Percentiles rank a stretch among this genome's conserved stretches.
Evolutionary conservation across 345 rosid species (phyloP).

Genomic region (Aquilaria yunnanensis): DNA sequence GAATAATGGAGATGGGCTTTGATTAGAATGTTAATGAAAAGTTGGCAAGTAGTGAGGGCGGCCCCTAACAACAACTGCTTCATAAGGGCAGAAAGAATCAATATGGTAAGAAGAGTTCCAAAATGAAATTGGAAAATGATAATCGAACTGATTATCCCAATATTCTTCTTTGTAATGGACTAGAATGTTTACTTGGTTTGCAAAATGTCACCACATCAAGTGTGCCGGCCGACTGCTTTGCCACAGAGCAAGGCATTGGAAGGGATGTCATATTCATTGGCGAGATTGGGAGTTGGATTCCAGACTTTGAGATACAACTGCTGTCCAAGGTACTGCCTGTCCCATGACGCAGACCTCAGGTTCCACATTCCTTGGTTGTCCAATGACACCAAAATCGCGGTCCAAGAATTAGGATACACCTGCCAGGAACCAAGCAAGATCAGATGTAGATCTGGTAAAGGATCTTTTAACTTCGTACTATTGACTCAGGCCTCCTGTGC

Average conservation of each 20-base stretch:
- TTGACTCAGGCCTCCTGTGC: too few relatives aligned
- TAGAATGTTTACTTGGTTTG: background rate
- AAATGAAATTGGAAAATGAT: too few relatives aligned
- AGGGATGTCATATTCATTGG: slow-evolving; percentile 74
- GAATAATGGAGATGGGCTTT: too few relatives aligned
- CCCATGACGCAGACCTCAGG: slow-evolving; percentile 88
- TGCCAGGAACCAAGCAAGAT: slow-evolving; percentile 17
- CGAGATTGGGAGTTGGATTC: slow-evolving; percentile 44
- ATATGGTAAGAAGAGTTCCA: too few relatives aligned
- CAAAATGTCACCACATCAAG: slow-evolving; percentile 14
- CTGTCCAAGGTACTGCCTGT: slow-evolving; percentile 81
- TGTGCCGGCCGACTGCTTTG: slow-evolving; percentile 57
- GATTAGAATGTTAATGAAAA: too few relatives aligned
- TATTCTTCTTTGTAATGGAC: too few relatives aligned
- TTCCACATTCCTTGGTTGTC: slow-evolving; percentile 99
- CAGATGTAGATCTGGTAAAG: background rate
- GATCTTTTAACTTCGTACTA: too few relatives aligned
- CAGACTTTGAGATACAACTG: slow-evolving; percentile 83
- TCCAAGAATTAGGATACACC: slow-evolving; percentile 93
- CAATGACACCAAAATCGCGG: slow-evolving; percentile 60
- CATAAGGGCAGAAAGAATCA: too few relatives aligned
- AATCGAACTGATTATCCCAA: too few relatives aligned
- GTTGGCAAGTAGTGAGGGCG: too few relatives aligned
- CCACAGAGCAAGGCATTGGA: slow-evolving; percentile 73
- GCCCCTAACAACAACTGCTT: too few relatives aligned